A percentile compares a stretch with the other conserved stretches of the same genome.
Conservation (phyloP, 1,284 basidiomycete genomes). For the Lignosus rhinocerotis region DNA sequence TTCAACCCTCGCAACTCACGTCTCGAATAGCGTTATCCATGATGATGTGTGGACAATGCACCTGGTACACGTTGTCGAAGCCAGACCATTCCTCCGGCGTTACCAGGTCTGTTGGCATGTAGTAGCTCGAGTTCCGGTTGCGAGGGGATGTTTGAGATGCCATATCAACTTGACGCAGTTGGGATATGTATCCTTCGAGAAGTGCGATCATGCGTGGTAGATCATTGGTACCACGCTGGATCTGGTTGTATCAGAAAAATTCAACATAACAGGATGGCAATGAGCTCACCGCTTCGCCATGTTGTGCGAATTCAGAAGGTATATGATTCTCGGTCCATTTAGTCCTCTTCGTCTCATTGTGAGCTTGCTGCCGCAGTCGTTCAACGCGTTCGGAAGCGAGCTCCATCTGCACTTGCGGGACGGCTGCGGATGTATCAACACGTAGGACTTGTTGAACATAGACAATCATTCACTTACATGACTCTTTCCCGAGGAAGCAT, state of each 20-base stretch:
- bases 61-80: constrained; percentile 90
- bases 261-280: neutral
- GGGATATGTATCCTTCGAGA: constrained; percentile 61
- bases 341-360: constrained; percentile 4
- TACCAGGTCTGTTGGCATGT: constrained; percentile 66
- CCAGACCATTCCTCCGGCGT: constrained; percentile 74
- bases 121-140: constrained; percentile 47
- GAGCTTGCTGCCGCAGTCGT: constrained; percentile 41
- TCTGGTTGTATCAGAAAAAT: neutral
- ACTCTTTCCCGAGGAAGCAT: constrained; percentile 79
- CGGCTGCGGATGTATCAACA: constrained; percentile 41
- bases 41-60: constrained; percentile 86
- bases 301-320: neutral
- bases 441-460: neutral
- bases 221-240: constrained; percentile 18
- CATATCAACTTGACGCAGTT: constrained; percentile 51
- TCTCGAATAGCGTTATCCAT: constrained; percentile 72
- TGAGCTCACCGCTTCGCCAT: constrained; percentile 1
- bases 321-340: neutral
- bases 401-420: constrained; percentile 69
- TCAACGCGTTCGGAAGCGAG: constrained; percentile 61
- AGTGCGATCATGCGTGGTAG: constrained; percentile 55
- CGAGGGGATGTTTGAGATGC: constrained; percentile 35
- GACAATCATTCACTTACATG: constrained; percentile 49
- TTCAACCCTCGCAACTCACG: constrained; percentile 14